Base-by-base conservation (phyloP, 768 basidiomycete genomes). In the Psilocybe sp. region DNA sequence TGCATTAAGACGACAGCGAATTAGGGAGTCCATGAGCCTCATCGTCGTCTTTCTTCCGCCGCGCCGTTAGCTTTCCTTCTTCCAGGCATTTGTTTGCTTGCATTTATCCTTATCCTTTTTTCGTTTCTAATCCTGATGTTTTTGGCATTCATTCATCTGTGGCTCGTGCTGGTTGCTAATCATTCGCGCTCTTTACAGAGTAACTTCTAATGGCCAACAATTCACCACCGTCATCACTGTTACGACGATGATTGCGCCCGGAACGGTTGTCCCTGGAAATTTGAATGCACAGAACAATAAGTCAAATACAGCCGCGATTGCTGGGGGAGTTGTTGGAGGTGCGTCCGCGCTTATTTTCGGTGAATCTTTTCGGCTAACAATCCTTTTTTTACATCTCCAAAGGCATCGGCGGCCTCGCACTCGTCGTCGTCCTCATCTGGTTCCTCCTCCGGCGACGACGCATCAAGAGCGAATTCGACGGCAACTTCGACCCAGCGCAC, bases 301-400 rank as follows among this genome's bases (percentile, higher is more conserved):
- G 20, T 46, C 53, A 3, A 56, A 59, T 35, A 47, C 55, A 3
- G 63, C 58, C 8, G 57, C 63, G 4, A 64, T 64, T 20, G 60
- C 61, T 2, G 63, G 63, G 0, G 63, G 63, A 50, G 63, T 61
- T 12, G 58, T 64, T 6, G 63, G 63, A 56, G 63, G 63, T 63
- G 32, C 12, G 57, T 52, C 2, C 8, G 4, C n/a, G 16, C 19
- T 12, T 46, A n/a, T n/a, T n/a, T n/a, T n/a, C n/a, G n/a, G n/a
- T n/a, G n/a, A n/a, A n/a, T 36, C 12, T 36, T 14, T 16, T 34
- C 15, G 40, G 4, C 37, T 13, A n/a, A 33, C 44, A 11, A 2
- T 14, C 8, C 9, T 38, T 20, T 14, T 13, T 40, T 35, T 39
- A 15, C 32, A 14, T 20, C 16, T 40, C 4, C 36, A 20, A 45